Evolutionary conservation across 108 stramenopile genomes (phyloP), one percentile per base, ranked within the genome.

Genomic region (Nitzschia putrida): DNA sequence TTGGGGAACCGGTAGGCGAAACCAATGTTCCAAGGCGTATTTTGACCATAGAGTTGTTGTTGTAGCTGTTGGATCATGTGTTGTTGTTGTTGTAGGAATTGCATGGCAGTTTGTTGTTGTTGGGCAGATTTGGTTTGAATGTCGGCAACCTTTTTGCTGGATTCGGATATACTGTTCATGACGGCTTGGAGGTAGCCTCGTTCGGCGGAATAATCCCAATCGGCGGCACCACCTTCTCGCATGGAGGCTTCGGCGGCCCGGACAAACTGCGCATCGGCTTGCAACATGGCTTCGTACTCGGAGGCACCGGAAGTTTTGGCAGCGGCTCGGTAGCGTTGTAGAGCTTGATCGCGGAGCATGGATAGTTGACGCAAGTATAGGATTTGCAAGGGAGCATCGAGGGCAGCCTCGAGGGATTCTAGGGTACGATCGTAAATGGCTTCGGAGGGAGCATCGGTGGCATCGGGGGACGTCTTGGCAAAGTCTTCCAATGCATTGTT

Each of bases 1-100:
- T 98, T 96, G 0, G 97, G 97, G 71, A 98, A 89, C 54, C 97
- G 87, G 72, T 96, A 98, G n/a, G 97, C 97, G n/a, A 93, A 81
- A 20, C 91, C 97, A 39, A 94, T 77, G 72, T 96, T 95, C 97
- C 97, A 98, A 11, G 97, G 94, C 55, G 83, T 84, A 2, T 81
- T 68, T 66, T 94, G 93, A 49, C 95, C 95, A 68, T 97, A 97
- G 7, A 97, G 74, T 81, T 97, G 96, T 87, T 88, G 82, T 68
- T 97, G 96, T 56, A 97, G 69, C 64, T 95, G 95, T 79, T 95
- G 94, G 70, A 94, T 90, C 90, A 94, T 93, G 72, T 95, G 93
- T 77, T 97, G 96, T 78, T 98, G 97, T 65, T 84, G 83, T 67
- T 98, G 96, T 41, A 98, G 71, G 69, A 91, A 95, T 81, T 87